Base-by-base conservation (phyloP, 352 stramenopile species). In the Phytophthora tubulina region DNA sequence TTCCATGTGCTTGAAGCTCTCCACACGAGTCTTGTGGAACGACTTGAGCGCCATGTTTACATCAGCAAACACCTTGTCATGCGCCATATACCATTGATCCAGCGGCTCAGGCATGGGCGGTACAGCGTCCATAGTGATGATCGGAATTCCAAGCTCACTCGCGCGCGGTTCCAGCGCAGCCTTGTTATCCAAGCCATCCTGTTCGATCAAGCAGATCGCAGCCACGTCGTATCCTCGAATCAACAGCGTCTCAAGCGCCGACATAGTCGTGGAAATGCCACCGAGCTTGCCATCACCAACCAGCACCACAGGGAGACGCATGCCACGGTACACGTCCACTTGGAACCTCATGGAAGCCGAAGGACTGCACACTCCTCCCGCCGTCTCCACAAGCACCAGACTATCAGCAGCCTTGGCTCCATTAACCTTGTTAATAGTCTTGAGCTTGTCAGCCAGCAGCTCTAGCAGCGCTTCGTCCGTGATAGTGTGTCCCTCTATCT, bases 281-380 rank as follows among this genome's bases (percentile, higher is more conserved):
- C 97, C 97, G 5, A 99, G 86, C 63, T 95, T 94, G 42, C 95
- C 96, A 74, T 99, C 97, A n/a, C 97, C 97, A 33, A 99, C 90
- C 7, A 99, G 84, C 61, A 99, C 86, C 4, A 98, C 92, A 8
- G 94, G 95, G 6, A 98, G 78, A 9, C 87, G 78, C 36, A 99
- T 79, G 5, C 86, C 75, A 30, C 92, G 85, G 73, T 99, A 99
- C 49, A 99, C 84, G 72, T 99, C 97, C 17, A 92, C 97, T 76
- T 99, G 97, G 67, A 92, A 91, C 14, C 82, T 87, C 78, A 94
- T 93, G 2, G 82, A 92, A 5, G 85, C 88, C 30, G 89, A 92
- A 9, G 89, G 89, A 42, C 89, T 99, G 65, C 98, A 92, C 13
- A 98, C 96, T 30, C 97, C 97, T 9, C 97, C 97, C 2, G 97